phyloP scores from a whole-genome alignment of 257 asterid genomes.

The Rubia yunnanensis region DNA sequence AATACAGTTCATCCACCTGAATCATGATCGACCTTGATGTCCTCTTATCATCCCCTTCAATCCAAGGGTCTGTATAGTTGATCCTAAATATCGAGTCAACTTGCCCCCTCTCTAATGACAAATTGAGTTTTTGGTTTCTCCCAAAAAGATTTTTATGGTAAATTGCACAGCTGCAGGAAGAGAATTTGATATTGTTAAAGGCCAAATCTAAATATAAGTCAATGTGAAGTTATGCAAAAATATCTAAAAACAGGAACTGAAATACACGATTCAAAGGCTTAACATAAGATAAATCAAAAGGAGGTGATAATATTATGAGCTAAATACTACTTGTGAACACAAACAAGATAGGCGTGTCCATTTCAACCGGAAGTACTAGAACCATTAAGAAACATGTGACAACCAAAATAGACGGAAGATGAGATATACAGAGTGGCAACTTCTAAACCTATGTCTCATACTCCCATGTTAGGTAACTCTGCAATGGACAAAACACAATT shows the following conservation, averaged over 20 bases:
- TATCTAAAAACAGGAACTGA: background rate
- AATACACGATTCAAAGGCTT: background rate
- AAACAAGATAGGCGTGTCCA: background rate
- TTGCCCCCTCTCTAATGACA: constrained; percentile 92
- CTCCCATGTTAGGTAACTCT: background rate
- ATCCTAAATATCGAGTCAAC: constrained; percentile 85
- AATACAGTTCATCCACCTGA: constrained; percentile 47
- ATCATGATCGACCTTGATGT: constrained; percentile 92
- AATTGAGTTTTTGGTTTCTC: constrained; percentile 89
- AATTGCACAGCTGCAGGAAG: constrained; percentile 73
- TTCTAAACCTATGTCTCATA: background rate
- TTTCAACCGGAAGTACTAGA: background rate
- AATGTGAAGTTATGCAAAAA: background rate
- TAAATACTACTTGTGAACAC: too few species aligned
- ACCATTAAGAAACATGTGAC: background rate
- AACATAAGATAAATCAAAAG: background rate
- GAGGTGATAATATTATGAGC: too few species aligned
- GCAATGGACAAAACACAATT: background rate
- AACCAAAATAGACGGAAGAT: background rate
- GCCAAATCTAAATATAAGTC: background rate
- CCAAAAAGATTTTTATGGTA: constrained; percentile 91
- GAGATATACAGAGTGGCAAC: background rate
- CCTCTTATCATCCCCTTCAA: constrained; percentile 96
- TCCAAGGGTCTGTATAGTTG: constrained; percentile 95
- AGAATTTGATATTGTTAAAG: constrained; percentile 9